Evolutionary conservation across 2,329 filamentous ascomycete species (phyloP).

Genomic region (Neonectria faginata): DNA sequence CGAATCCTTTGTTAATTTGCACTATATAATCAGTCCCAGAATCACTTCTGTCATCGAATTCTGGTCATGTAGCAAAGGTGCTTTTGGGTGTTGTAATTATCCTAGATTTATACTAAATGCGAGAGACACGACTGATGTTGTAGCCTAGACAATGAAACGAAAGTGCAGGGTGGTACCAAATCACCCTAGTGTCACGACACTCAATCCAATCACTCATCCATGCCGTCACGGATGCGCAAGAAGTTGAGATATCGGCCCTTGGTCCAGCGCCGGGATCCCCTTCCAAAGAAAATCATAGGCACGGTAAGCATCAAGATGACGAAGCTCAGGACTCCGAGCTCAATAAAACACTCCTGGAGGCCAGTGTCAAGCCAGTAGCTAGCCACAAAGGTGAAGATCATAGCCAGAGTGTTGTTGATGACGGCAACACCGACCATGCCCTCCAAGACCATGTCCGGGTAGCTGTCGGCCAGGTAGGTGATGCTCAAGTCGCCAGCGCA

Average conservation of each 20-base stretch:
- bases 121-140: not conserved
- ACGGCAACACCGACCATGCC: conserved; percentile 69
- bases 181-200: not conserved
- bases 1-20: no score
- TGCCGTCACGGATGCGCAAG: conserved; percentile 60
- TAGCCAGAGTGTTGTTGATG: conserved; percentile 67
- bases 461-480: conserved; percentile 67
- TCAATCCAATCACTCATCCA: conserved; percentile 37
- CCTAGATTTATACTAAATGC: not conserved
- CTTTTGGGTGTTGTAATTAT: not conserved
- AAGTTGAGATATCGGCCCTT: conserved; percentile 59
- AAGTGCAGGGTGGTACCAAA: not conserved
- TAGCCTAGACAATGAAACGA: not conserved
- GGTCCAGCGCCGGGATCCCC: conserved; percentile 61
- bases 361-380: conserved; percentile 62
- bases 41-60: no score
- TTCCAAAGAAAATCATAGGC: conserved; percentile 67
- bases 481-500: conserved; percentile 67
- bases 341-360: conserved; percentile 62
- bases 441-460: conserved; percentile 67
- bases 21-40: no score
- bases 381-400: conserved; percentile 65
- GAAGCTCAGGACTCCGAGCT: conserved; percentile 63
- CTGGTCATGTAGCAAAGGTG: not conserved
- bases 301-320: conserved; percentile 62